Percentiles rank a stretch among this genome's conserved stretches.
Evolutionary conservation across 2,329 filamentous ascomycete genomes (phyloP).

Genomic region (Aspergillus costaricaensis): DNA sequence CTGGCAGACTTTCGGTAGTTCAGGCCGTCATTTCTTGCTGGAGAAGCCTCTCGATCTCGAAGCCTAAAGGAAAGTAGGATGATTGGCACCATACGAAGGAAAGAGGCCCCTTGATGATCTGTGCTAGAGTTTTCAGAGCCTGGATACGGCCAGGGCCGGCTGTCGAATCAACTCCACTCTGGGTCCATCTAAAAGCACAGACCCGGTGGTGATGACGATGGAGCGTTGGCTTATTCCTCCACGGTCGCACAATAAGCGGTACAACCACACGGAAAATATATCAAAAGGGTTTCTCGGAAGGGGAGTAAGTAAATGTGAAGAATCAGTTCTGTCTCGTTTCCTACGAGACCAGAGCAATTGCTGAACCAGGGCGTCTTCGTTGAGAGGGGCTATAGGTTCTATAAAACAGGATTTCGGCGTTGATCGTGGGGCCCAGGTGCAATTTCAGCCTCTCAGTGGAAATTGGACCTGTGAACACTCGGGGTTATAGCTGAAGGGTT

Average conservation of each 20-base stretch:
- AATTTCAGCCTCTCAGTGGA: neutral
- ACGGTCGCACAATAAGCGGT: slow-evolving; percentile 5
- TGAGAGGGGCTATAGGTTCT: neutral
- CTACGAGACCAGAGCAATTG: neutral
- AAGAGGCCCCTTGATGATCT: neutral
- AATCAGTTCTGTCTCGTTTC: neutral
- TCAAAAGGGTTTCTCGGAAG: neutral
- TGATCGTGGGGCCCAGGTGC: neutral
- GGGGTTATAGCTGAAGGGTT: neutral
- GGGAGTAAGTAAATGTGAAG: too few species aligned
- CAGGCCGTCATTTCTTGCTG: neutral
- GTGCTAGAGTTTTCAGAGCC: neutral
- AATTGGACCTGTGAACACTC: neutral
- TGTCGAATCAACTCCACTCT: neutral
- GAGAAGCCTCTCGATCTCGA: neutral
- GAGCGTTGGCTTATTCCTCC: neutral
- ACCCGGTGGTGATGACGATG: slow-evolving; percentile 1
- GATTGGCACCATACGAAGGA: too few species aligned
- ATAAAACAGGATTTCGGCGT: too few species aligned
- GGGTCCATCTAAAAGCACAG: slow-evolving; percentile 2
- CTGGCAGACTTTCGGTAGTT: neutral
- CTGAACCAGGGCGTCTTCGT: neutral
- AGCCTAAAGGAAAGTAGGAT: neutral
- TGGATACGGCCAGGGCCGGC: neutral
- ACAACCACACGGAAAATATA: neutral